These are phyloP conservation scores for Sporothrix mexicana DNA, from an alignment of 2,329 filamentous ascomycete species.

Conservation along the genomic window DNA sequence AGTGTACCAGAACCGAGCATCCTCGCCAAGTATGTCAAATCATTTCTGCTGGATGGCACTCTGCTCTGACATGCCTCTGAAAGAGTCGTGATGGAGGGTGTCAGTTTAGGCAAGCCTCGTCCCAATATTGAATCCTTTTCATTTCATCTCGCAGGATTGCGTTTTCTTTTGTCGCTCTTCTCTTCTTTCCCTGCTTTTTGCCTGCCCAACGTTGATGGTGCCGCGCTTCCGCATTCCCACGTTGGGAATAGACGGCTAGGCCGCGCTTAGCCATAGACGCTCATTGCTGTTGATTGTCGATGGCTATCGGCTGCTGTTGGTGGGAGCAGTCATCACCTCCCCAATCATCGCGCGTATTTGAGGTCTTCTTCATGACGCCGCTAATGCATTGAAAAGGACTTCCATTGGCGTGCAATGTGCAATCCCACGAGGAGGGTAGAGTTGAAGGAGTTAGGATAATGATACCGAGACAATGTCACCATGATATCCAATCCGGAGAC, in stretches of 20 bases:
- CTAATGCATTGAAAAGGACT: neutral
- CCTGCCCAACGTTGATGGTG: neutral
- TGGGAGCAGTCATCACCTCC: neutral
- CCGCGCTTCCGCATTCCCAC: slow-evolving; percentile 2
- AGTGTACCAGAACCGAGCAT: neutral
- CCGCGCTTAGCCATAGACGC: slow-evolving; percentile 14
- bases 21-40: neutral
- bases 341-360: slow-evolving; percentile 15
- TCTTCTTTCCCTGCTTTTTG: neutral
- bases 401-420: no score
- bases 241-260: neutral
- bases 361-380: neutral
- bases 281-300: slow-evolving; percentile 1
- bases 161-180: no score
- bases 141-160: no score
- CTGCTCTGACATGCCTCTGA: neutral
- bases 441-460: neutral
- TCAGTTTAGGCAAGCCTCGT: neutral
- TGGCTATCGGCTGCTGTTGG: neutral
- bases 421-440: no score
- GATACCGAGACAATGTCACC: slow-evolving; percentile 16
- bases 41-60: neutral
- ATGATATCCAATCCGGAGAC: slow-evolving; percentile 1
- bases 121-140: slow-evolving; percentile 13
- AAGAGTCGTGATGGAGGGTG: neutral